Evolutionary conservation across 306 rosid species (phyloP).

Genomic region (Pyrus pyrifolia): DNA sequence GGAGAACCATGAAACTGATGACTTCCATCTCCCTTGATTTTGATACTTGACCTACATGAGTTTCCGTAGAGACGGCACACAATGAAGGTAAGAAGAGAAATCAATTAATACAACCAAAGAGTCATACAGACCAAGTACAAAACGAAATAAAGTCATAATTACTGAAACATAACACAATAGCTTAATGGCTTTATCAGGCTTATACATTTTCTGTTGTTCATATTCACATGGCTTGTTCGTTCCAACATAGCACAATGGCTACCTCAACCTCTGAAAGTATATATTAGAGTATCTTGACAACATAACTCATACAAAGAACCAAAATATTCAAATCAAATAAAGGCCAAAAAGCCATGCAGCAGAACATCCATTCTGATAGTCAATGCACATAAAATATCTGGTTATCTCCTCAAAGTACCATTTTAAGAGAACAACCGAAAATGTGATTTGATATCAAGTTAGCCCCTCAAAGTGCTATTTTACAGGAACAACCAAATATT

Average conservation of each 20-base stretch:
- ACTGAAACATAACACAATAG: neutral
- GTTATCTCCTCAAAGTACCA: neutral
- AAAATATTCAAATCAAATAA: neutral
- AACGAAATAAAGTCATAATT: neutral
- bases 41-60: constrained; percentile 62
- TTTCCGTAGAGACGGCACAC: neutral
- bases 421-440: neutral
- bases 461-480: neutral
- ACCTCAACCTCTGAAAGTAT: neutral
- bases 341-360: neutral
- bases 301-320: neutral
- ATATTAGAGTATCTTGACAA: neutral
- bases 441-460: neutral
- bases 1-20: constrained; percentile 71
- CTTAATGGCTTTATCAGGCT: neutral
- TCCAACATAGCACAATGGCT: neutral
- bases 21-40: constrained; percentile 51
- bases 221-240: neutral
- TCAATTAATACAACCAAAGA: neutral
- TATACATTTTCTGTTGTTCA: neutral
- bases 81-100: neutral
- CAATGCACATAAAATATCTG: neutral
- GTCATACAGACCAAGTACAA: neutral
- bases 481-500: neutral
- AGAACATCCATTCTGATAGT: neutral